Evolutionary conservation across 2,329 filamentous ascomycete genomes (phyloP).

Genomic region (Meredithiella fracta): DNA sequence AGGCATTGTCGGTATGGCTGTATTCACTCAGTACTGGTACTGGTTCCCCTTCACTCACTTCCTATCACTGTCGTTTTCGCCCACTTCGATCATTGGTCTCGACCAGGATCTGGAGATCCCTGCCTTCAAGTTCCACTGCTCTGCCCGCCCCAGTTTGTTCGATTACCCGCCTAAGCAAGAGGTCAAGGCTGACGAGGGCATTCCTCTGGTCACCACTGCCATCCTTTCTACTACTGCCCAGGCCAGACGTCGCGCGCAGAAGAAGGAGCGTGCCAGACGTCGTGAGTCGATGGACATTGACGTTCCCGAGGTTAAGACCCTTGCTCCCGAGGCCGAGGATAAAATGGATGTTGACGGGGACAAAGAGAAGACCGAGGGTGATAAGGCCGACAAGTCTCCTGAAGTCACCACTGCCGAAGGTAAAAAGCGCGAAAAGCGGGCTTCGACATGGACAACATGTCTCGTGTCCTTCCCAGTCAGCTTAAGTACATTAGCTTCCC

Average conservation of each 20-base stretch:
- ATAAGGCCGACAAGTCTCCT: slow-evolving; percentile 46
- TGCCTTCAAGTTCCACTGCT: slow-evolving; percentile 88
- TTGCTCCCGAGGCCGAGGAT: slow-evolving; percentile 38
- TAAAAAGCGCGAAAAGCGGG: slow-evolving; percentile 97
- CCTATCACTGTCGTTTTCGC: slow-evolving; percentile 87
- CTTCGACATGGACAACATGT: slow-evolving; percentile 95
- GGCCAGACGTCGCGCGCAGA: slow-evolving; percentile 84
- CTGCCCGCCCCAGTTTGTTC: slow-evolving; percentile 85
- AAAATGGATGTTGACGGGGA: slow-evolving; percentile 75
- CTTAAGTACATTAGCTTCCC: slow-evolving; percentile 93
- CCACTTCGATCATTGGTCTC: slow-evolving; percentile 85
- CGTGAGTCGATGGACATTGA: slow-evolving; percentile 95
- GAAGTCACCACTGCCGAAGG: slow-evolving; percentile 30
- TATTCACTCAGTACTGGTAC: slow-evolving; percentile 99
- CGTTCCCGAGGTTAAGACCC: slow-evolving; percentile 48
- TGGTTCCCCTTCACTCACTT: slow-evolving; percentile 99
- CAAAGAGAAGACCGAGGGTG: slow-evolving; percentile 33
- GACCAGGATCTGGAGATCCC: slow-evolving; percentile 89
- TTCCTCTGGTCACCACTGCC: slow-evolving; percentile 85
- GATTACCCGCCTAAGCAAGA: slow-evolving; percentile 97
- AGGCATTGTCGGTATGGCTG: slow-evolving; percentile 90
- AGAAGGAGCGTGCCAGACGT: slow-evolving; percentile 79
- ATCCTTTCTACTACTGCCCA: slow-evolving; percentile 93
- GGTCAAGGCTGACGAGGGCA: slow-evolving; percentile 83
- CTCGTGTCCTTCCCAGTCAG: slow-evolving; percentile 76